These are phyloP conservation scores for Vigna mungo DNA, from an alignment of 306 rosid species.

Conservation along the genomic window DNA sequence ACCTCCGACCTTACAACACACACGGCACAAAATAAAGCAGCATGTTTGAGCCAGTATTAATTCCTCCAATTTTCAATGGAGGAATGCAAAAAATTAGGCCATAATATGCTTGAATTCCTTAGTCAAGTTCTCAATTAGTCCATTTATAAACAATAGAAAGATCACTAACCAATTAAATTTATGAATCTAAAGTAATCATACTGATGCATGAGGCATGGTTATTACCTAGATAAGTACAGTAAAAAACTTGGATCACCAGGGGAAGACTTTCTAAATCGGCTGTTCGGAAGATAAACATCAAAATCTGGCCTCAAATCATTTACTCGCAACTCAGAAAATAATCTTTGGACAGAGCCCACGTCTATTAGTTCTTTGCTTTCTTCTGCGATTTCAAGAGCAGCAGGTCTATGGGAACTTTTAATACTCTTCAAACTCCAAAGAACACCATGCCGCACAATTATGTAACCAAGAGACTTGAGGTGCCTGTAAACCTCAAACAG, in stretches of 20 bases:
- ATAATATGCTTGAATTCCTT: slow-evolving; percentile 13
- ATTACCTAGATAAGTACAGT: slow-evolving; percentile 76
- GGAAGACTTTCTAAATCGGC: slow-evolving; percentile 79
- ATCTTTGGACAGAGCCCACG: slow-evolving; percentile 43
- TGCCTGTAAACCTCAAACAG: slow-evolving; percentile 83
- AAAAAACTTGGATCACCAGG: slow-evolving; percentile 76
- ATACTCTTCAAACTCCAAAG: slow-evolving; percentile 71
- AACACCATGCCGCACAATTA: slow-evolving; percentile 64
- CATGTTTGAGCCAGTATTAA: slow-evolving; percentile 1
- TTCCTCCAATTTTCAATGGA: not conserved
- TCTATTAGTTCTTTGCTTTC: slow-evolving; percentile 47
- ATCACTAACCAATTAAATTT: slow-evolving; percentile 15
- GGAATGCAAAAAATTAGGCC: not conserved
- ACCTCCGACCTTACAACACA: not conserved
- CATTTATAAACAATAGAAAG: not conserved
- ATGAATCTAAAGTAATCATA: slow-evolving; percentile 9
- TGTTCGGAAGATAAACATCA: slow-evolving; percentile 82
- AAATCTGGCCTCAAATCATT: slow-evolving; percentile 61
- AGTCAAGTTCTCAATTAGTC: slow-evolving; percentile 26
- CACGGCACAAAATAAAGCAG: not conserved
- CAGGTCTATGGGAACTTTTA: slow-evolving; percentile 36
- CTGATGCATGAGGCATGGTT: not conserved
- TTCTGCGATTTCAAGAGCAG: slow-evolving; percentile 42
- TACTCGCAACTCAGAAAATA: slow-evolving; percentile 60
- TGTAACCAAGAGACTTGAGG: slow-evolving; percentile 83